phyloP scores from a whole-genome alignment of 108 stramenopile species.

The Fistulifera pelliculosa region DNA sequence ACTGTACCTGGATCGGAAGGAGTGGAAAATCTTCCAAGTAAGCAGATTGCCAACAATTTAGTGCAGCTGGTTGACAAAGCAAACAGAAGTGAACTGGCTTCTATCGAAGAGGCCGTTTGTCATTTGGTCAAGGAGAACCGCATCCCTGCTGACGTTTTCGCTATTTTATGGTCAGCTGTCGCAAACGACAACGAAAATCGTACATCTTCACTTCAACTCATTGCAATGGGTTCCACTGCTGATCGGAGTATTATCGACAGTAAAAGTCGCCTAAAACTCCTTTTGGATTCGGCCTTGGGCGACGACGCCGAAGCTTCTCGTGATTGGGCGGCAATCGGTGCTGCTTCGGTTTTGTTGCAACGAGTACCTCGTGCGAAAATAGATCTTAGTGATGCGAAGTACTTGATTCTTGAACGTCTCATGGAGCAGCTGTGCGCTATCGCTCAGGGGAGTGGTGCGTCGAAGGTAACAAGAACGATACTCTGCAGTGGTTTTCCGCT shows the following conservation, averaged over 20 bases:
- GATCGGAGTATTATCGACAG: conserved; percentile 82
- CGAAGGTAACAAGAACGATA: conserved; percentile 52
- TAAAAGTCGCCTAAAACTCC: conserved; percentile 63
- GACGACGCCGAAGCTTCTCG: conserved; percentile 65
- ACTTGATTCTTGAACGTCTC: conserved; percentile 63
- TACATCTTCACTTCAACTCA: conserved; percentile 71
- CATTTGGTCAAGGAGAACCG: conserved; percentile 66
- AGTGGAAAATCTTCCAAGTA: conserved; percentile 49
- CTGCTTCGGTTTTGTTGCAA: conserved; percentile 76
- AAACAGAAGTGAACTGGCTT: conserved; percentile 81
- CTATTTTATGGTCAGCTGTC: conserved; percentile 68
- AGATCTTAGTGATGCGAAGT: conserved; percentile 60
- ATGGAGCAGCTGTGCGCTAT: conserved; percentile 68
- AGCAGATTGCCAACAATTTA: conserved; percentile 84
- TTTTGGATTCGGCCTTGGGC: conserved; percentile 71
- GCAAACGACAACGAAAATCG: conserved; percentile 43
- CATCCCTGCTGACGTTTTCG: conserved; percentile 77
- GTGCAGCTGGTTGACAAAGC: conserved; percentile 63
- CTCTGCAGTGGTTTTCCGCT: conserved; percentile 81
- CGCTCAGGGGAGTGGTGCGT: conserved; percentile 83
- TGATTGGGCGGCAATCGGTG: conserved; percentile 71
- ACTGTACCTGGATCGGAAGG: conserved; percentile 77
- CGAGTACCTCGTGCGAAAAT: conserved; percentile 51
- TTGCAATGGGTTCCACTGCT: conserved; percentile 86
- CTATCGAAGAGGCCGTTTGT: conserved; percentile 90